Conservation (phyloP, 23 red algal genomes). For the Gracilaria gracilis region DNA sequence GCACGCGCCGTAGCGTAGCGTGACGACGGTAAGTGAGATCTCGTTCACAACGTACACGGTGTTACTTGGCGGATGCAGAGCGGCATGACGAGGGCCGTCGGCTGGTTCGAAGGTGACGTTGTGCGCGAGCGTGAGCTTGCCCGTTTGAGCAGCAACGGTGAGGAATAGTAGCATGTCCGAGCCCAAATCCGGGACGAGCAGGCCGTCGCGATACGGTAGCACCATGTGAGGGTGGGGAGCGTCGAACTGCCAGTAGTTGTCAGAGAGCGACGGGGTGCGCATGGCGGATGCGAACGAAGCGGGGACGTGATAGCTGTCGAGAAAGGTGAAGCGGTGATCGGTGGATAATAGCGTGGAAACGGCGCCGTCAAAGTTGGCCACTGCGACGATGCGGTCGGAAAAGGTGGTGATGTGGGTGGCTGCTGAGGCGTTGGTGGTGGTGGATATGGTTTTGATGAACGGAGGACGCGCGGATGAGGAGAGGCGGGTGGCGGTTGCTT, state of each 20-base stretch:
- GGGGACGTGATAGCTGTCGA: neutral
- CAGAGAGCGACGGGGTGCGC: constrained; percentile 1
- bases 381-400: neutral
- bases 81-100: constrained; percentile 42
- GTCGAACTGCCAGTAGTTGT: constrained; percentile 20
- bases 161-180: constrained; percentile 22
- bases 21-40: constrained; percentile 10
- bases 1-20: neutral
- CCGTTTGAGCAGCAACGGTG: neutral
- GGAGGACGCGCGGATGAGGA: neutral
- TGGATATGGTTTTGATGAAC: neutral
- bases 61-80: neutral
- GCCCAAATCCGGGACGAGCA: constrained; percentile 60
- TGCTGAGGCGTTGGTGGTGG: neutral
- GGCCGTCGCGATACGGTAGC: constrained; percentile 23
- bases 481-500: neutral
- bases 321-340: neutral
- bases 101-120: neutral
- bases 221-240: constrained; percentile 60
- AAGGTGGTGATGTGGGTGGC: constrained; percentile 3
- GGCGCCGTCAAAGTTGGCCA: constrained; percentile 6
- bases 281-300: neutral
- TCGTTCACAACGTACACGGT: constrained; percentile 66
- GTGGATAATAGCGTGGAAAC: neutral
- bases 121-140: neutral